Evolutionary conservation across 1,139 yeast species (phyloP), one percentile per base, ranked within the genome.

Genomic region (Pichia sp.): DNA sequence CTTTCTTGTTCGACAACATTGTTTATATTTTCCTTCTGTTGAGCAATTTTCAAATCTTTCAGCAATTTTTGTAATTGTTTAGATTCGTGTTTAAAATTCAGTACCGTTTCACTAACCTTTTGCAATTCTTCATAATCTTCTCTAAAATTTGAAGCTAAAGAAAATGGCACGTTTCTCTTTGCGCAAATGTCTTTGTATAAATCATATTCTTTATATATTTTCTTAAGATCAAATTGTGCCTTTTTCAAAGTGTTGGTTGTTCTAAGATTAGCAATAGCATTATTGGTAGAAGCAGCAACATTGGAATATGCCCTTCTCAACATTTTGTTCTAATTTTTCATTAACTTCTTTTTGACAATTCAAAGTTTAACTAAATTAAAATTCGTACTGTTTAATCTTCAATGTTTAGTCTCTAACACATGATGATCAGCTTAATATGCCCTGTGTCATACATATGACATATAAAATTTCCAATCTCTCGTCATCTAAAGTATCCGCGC

Each of bases 201-300:
- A 9, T 53, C 53, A 32, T 43, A 43, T 29, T 57, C 52, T 5
- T 55, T 54, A 30, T 46, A 48, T 22, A 51, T 56, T 34, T 44
- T 51, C 22, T 52, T 54, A 26, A 58, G 42, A 41, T 61, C 60
- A 32, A 61, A 48, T 6, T 51, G 47, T 4, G 61, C 53, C 35
- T 46, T 55, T 38, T 55, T 58, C 41, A 61, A 46, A 0, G 62
- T 44, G 39, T 60, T 58, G 6, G 62, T 57, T 4, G 59, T 53
- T 30, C 60, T 46, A 9, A 53, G 36, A 35, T 46, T 53, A 1
- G 48, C 35, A 4, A 24, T 25, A 25, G 26, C 20, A 1, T 29
- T 24, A 12, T 33, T 20, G 5, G 16, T 34, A 30, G 38, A 7
- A 7, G 23, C 33, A 4, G 35, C 30, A 6, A 30, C 11, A 3